Base-by-base conservation (phyloP, 331 rosid species). In the Quercus phellos region DNA sequence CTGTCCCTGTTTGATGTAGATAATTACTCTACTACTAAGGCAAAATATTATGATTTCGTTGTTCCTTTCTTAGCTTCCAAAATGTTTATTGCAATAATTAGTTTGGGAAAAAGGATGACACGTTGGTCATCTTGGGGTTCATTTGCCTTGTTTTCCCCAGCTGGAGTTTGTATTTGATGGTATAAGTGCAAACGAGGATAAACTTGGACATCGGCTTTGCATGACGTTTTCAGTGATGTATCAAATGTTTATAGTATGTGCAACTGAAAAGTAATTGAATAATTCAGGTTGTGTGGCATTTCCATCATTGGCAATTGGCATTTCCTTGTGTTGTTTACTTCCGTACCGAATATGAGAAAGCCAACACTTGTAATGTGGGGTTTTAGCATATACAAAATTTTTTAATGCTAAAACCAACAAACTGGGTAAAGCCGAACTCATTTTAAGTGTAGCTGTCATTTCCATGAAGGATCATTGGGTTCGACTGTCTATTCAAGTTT, bases 1-100 rank as follows among this genome's bases (percentile, higher is more conserved):
- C 85, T 9, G 84, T 84, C 70, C 79, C 58, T 58, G 88, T 82
- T 84, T 89, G 79, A 84, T 21, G 35, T 51, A 26, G 21, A 4
- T 51, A 29, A 53, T 11, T 30, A 34, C 43, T 29, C 51, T 55
- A 22, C 34, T 38, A 38, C 12, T 8, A 38, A 8, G 46, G 46
- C 12, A 38, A 38, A 8, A 38, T 38, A 8, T 38, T 51, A 43
- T 21, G 56, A 69, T 46, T 72, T 38, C 46, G 12, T 38, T 82
- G 76, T 76, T 78, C 68, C 64, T 78, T n/a, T 68, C 34, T 85
- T 21, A 11, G 34, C 35, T 70, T 73, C 35, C 58, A 61, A 77
- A 56, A 18, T 84, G 71, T 61, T 80, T 75, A 75, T 35, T 64
- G 17, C 24, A 79, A 30, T 35, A 46, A 27, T 56, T 70, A 51